Percentiles rank a stretch among this genome's conserved stretches.
These are phyloP conservation scores for Xylariaceae sp. DNA, from an alignment of 2,329 filamentous ascomycete genomes.

Conservation along the genomic window DNA sequence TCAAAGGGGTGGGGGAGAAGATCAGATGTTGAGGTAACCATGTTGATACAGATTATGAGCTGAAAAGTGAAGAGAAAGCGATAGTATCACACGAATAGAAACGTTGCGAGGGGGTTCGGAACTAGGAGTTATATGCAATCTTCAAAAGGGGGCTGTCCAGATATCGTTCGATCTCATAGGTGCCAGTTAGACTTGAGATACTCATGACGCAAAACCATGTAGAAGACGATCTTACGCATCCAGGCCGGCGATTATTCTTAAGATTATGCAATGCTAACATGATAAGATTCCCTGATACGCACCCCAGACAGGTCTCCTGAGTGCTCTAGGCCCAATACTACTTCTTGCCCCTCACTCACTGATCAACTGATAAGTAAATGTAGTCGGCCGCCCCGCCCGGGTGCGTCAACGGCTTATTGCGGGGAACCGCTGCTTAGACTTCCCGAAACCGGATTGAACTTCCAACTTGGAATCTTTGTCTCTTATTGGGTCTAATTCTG, in stretches of 20 bases:
- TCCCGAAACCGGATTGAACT: slow-evolving; percentile 35
- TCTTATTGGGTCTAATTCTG: slow-evolving; percentile 15
- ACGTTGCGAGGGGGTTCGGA: background rate
- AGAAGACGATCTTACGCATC: slow-evolving; percentile 8
- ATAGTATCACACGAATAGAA: background rate
- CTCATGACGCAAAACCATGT: slow-evolving; percentile 23
- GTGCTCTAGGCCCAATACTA: slow-evolving; percentile 25
- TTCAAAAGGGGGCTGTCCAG: background rate
- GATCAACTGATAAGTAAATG: slow-evolving; percentile 28
- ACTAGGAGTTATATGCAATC: slow-evolving; percentile 2
- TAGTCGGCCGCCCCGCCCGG: slow-evolving; percentile 30
- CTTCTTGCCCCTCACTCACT: slow-evolving; percentile 19
- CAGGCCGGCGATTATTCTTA: slow-evolving; percentile 33
- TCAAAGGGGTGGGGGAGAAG: slow-evolving; percentile 72
- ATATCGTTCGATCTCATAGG: background rate
- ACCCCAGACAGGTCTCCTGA: slow-evolving; percentile 1
- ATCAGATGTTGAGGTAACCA: slow-evolving; percentile 33
- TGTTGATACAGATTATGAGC: slow-evolving; percentile 17
- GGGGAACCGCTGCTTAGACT: slow-evolving; percentile 37
- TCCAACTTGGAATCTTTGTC: background rate
- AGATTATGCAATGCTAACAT: slow-evolving; percentile 31
- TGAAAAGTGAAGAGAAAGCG: background rate
- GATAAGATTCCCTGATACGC: slow-evolving; percentile 34
- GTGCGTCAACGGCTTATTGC: slow-evolving; percentile 32
- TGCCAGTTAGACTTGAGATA: slow-evolving; percentile 20